Conservation (phyloP, 2,329 filamentous ascomycete species). For the Penicillium sp. region DNA sequence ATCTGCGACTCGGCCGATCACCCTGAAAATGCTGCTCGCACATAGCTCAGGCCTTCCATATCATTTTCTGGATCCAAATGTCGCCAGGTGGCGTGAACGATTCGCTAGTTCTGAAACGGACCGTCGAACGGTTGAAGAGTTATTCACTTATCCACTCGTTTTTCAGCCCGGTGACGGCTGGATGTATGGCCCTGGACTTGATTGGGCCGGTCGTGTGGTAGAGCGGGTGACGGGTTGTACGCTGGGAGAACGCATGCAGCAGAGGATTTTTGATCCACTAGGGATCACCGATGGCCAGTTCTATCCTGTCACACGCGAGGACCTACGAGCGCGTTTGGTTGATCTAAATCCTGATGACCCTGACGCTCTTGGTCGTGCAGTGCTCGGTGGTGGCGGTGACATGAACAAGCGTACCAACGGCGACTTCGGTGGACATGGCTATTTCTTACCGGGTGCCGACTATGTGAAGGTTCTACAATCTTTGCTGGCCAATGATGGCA, state of each 20-base stretch:
- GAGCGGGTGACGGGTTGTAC: constrained; percentile 48
- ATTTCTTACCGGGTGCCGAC: constrained; percentile 35
- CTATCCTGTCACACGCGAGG: constrained; percentile 39
- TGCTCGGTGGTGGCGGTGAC: constrained; percentile 35
- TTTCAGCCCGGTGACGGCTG: constrained; percentile 55
- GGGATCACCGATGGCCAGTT: constrained; percentile 44
- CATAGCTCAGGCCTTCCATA: constrained; percentile 55
- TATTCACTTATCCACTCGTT: constrained; percentile 47
- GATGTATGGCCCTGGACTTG: constrained; percentile 52
- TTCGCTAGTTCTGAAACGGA: constrained; percentile 21
- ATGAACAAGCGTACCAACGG: constrained; percentile 30
- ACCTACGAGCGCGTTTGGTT: constrained; percentile 37
- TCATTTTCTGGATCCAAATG: constrained; percentile 40
- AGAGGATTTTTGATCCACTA: constrained; percentile 49
- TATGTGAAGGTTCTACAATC: constrained; percentile 34
- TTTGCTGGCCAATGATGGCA: constrained; percentile 31
- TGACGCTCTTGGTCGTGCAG: constrained; percentile 34
- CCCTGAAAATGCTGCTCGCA: constrained; percentile 53
- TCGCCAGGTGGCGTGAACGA: constrained; percentile 39
- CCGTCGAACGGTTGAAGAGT: constrained; percentile 41
- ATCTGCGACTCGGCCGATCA: constrained; percentile 42
- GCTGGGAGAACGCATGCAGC: constrained; percentile 47
- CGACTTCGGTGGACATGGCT: constrained; percentile 49
- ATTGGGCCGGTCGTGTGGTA: constrained; percentile 56
- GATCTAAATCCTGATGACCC: constrained; percentile 44